These are phyloP conservation scores for Epithemia pelagica DNA, from an alignment of 108 stramenopile species.

Conservation along the genomic window DNA sequence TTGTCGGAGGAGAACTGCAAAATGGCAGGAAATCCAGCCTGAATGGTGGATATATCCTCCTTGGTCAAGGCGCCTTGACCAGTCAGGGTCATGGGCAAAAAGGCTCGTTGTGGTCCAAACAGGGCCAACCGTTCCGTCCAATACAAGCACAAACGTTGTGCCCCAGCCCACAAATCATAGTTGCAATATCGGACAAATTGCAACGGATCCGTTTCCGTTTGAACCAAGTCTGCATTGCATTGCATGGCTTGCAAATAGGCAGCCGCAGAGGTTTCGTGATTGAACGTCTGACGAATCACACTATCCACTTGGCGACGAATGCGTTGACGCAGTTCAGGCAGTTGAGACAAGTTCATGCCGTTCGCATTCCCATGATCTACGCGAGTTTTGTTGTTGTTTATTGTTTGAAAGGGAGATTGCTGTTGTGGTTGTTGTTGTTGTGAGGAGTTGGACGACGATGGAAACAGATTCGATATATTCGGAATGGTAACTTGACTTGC, in stretches of 20 bases:
- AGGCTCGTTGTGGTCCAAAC: conserved; percentile 9
- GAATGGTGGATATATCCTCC: not conserved
- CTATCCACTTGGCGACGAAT: not conserved
- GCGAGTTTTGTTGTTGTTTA: too few species aligned
- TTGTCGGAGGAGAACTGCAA: too few species aligned
- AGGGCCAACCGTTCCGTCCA: conserved; percentile 16
- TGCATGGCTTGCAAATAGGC: conserved; percentile 10
- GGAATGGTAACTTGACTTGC: too few species aligned
- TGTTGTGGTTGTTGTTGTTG: too few species aligned
- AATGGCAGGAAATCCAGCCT: not conserved
- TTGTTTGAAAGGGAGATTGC: too few species aligned
- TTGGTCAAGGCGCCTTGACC: not conserved
- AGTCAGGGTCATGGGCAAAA: not conserved
- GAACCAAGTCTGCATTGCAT: conserved; percentile 1
- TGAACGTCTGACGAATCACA: not conserved
- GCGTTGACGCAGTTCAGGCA: not conserved
- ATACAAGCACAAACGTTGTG: conserved; percentile 8
- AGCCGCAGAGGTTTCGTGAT: too few species aligned
- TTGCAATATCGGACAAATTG: conserved; percentile 13
- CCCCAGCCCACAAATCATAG: conserved; percentile 14
- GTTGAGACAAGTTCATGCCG: too few species aligned
- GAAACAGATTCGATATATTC: too few species aligned
- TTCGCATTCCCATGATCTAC: too few species aligned
- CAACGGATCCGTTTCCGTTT: conserved; percentile 2
- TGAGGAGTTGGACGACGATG: too few species aligned